phyloP scores from a whole-genome alignment of 2,329 filamentous ascomycete genomes.

The Neocucurbitaria cava region DNA sequence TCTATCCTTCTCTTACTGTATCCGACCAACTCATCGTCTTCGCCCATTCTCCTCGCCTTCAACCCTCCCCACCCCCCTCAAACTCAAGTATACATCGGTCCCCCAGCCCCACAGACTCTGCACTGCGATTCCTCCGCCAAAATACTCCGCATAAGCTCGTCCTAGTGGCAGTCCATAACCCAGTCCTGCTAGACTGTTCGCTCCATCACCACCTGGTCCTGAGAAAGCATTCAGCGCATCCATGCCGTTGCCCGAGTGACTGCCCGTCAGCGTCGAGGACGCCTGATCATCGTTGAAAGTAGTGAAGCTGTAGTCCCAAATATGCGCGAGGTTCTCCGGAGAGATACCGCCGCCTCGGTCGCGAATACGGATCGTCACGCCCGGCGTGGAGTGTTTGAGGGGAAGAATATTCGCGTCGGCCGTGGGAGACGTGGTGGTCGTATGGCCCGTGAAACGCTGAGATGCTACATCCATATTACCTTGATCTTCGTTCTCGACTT shows the following conservation, averaged over 20 bases:
- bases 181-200: conserved; percentile 82
- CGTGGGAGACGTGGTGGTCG: conserved; percentile 20
- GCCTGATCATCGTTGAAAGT: conserved; percentile 79
- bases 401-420: conserved; percentile 51
- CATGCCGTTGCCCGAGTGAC: conserved; percentile 47
- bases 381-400: conserved; percentile 66
- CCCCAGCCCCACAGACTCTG: conserved; percentile 97
- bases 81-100: conserved; percentile 69
- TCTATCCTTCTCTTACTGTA: background rate
- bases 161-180: conserved; percentile 92
- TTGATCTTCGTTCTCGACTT: conserved; percentile 38
- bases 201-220: conserved; percentile 72
- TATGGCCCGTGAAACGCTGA: conserved; percentile 36
- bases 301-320: conserved; percentile 98
- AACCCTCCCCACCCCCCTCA: conserved; percentile 64
- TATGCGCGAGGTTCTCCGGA: conserved; percentile 80
- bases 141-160: conserved; percentile 95
- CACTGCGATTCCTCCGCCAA: conserved; percentile 93
- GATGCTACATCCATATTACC: conserved; percentile 43
- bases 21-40: background rate
- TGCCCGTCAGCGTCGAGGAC: conserved; percentile 52
- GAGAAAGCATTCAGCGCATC: conserved; percentile 80
- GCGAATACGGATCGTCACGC: conserved; percentile 92
- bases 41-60: conserved; percentile 22
- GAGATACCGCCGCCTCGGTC: conserved; percentile 94